Percentiles rank a stretch among this genome's conserved stretches.
These are phyloP conservation scores for Themeda triandra DNA, from an alignment of 176 grass and related monocot species.

Conservation along the genomic window DNA sequence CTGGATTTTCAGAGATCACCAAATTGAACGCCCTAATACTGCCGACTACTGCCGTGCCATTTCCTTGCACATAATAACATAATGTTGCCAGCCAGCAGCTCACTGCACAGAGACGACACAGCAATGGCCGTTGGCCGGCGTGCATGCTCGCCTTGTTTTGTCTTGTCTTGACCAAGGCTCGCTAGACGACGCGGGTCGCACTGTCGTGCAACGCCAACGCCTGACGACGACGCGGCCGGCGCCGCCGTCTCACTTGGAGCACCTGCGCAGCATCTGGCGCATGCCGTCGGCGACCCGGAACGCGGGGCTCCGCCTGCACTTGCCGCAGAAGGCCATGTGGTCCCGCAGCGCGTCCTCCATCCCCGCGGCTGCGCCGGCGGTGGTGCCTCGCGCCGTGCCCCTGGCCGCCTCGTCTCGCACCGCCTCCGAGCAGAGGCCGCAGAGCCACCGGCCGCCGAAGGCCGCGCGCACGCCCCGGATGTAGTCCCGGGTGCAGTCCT, in stretches of 20 bases:
- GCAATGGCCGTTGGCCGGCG: not conserved
- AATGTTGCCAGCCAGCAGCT: not conserved
- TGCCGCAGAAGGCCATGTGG: constrained; percentile 73
- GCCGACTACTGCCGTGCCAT: not conserved
- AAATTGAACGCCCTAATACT: not conserved
- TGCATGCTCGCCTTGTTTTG: not conserved
- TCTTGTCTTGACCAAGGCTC: not conserved
- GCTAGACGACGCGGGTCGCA: not conserved
- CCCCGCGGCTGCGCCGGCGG: not conserved
- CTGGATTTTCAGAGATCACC: not conserved
- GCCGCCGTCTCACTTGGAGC: not conserved
- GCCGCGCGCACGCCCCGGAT: constrained; percentile 57
- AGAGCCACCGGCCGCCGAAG: constrained; percentile 85
- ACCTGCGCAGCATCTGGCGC: constrained; percentile 60
- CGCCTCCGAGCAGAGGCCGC: constrained; percentile 90
- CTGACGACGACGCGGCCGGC: not conserved
- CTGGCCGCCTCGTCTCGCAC: constrained; percentile 58
- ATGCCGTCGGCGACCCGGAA: constrained; percentile 77
- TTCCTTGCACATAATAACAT: not conserved
- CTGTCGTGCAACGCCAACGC: not conserved
- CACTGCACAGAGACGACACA: not conserved
- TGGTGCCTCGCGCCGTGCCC: constrained; percentile 18
- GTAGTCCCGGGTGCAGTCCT: constrained; percentile 83
- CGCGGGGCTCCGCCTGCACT: constrained; percentile 62
- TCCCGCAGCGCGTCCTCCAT: constrained; percentile 61